Evolutionary conservation across 2,329 filamentous ascomycete genomes (phyloP).

Genomic region (Ophiocordyceps robertsii): DNA sequence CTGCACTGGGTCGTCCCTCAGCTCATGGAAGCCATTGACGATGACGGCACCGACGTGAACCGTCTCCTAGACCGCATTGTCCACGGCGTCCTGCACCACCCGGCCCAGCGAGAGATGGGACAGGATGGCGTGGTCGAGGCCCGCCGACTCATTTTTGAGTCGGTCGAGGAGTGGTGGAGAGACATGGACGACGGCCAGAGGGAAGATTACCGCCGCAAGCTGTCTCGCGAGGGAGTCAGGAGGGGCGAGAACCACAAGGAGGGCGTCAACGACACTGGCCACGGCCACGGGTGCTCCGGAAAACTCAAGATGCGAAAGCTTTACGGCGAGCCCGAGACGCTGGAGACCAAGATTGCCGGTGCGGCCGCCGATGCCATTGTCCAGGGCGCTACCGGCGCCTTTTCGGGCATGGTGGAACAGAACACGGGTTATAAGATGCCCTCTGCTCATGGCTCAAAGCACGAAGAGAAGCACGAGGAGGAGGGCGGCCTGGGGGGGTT

Average conservation of each 20-base stretch:
- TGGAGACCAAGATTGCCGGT: constrained; percentile 43
- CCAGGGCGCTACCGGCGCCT: constrained; percentile 39
- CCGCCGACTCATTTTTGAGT: constrained; percentile 63
- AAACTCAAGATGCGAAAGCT: constrained; percentile 69
- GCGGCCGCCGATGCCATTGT: constrained; percentile 44
- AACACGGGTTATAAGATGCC: constrained; percentile 30
- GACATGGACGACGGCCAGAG: constrained; percentile 48
- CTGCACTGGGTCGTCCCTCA: constrained; percentile 81
- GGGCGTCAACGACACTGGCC: constrained; percentile 69
- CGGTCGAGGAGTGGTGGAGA: constrained; percentile 73
- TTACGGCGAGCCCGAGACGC: constrained; percentile 32
- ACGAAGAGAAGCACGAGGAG: constrained; percentile 32
- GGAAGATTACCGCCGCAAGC: constrained; percentile 56
- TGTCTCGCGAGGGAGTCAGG: constrained; percentile 66
- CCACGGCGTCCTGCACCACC: constrained; percentile 75
- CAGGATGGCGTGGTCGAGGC: constrained; percentile 60
- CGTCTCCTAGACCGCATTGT: constrained; percentile 65
- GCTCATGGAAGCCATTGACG: constrained; percentile 76
- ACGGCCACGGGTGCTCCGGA: constrained; percentile 69
- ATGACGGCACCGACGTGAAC: constrained; percentile 56
- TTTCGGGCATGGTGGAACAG: constrained; percentile 31
- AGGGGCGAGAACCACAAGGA: constrained; percentile 75
- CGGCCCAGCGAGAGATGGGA: constrained; percentile 59
- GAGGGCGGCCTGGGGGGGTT: constrained; percentile 57
- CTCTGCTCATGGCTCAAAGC: constrained; percentile 12